phyloP scores from a whole-genome alignment of 2,329 filamentous ascomycete genomes.

The Arthrobotrys sinensis region DNA sequence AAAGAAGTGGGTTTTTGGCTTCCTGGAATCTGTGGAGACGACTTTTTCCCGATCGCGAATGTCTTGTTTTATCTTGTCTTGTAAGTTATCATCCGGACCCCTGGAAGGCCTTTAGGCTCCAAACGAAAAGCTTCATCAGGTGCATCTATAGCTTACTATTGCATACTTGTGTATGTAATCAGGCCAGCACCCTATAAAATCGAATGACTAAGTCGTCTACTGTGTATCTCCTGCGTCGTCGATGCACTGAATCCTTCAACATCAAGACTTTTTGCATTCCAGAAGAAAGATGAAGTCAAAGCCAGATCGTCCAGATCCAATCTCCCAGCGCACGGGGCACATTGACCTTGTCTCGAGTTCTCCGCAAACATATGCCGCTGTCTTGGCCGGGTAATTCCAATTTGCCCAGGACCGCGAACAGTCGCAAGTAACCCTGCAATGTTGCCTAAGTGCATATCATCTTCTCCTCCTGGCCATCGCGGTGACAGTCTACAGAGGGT shows the following conservation, averaged over 20 bases:
- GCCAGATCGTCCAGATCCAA: conserved; percentile 13
- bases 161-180: not conserved
- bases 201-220: conserved; percentile 2
- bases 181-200: not conserved
- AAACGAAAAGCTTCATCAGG: conserved; percentile 7
- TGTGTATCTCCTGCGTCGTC: not conserved
- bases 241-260: not conserved
- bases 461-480: conserved; percentile 18
- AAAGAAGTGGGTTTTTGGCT: conserved; percentile 13
- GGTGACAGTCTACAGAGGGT: conserved; percentile 7
- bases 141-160: conserved; percentile 18
- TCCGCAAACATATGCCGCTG: conserved; percentile 25
- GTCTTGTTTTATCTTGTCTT: conserved; percentile 6
- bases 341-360: conserved; percentile 2
- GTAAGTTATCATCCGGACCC: conserved; percentile 17
- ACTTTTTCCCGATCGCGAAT: conserved; percentile 16
- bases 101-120: conserved; percentile 17
- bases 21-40: conserved; percentile 26
- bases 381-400: conserved; percentile 26
- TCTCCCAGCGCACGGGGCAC: conserved; percentile 21
- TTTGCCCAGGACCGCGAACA: conserved; percentile 7
- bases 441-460: conserved; percentile 27
- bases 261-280: not conserved
- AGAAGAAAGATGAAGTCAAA: conserved; percentile 7
- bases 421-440: conserved; percentile 27